Conservation (phyloP, 176 grass and related monocot species). For the Ensete glaucum region DNA sequence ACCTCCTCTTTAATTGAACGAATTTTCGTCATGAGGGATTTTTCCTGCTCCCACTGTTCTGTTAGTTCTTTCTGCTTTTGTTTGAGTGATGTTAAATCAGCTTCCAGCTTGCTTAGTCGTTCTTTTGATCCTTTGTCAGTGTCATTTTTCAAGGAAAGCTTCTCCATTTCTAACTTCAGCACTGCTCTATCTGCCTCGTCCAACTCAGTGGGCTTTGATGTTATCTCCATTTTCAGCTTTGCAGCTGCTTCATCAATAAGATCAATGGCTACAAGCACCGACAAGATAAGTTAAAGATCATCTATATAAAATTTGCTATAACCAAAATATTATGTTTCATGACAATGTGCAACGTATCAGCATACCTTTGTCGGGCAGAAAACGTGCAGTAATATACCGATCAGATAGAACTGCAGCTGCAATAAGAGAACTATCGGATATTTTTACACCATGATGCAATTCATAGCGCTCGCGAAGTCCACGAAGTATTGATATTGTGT, state of each 20-base stretch:
- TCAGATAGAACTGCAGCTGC: constrained; percentile 70
- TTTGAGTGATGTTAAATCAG: constrained; percentile 76
- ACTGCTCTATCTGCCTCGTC: constrained; percentile 92
- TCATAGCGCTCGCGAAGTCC: constrained; percentile 79
- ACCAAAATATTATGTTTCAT: neutral
- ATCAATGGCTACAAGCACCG: constrained; percentile 71
- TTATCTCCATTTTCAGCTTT: constrained; percentile 98
- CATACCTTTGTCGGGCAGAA: constrained; percentile 93
- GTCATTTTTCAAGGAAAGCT: constrained; percentile 87
- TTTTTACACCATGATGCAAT: constrained; percentile 87
- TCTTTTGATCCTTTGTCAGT: constrained; percentile 86
- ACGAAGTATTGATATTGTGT: constrained; percentile 72
- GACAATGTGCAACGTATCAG: neutral
- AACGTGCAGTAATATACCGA: constrained; percentile 87
- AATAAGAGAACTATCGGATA: constrained; percentile 91
- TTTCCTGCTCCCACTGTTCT: constrained; percentile 85
- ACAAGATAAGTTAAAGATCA: neutral
- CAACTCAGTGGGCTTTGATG: constrained; percentile 84
- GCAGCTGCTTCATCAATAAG: constrained; percentile 93
- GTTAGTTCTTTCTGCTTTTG: constrained; percentile 69
- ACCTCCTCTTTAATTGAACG: constrained; percentile 92
- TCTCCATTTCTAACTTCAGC: constrained; percentile 93
- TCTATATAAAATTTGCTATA: neutral
- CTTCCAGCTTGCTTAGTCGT: constrained; percentile 69
- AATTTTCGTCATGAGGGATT: constrained; percentile 76